Conservation (phyloP, 2,329 filamentous ascomycete species). For the Stagonosporopsis chrysanthemi region DNA sequence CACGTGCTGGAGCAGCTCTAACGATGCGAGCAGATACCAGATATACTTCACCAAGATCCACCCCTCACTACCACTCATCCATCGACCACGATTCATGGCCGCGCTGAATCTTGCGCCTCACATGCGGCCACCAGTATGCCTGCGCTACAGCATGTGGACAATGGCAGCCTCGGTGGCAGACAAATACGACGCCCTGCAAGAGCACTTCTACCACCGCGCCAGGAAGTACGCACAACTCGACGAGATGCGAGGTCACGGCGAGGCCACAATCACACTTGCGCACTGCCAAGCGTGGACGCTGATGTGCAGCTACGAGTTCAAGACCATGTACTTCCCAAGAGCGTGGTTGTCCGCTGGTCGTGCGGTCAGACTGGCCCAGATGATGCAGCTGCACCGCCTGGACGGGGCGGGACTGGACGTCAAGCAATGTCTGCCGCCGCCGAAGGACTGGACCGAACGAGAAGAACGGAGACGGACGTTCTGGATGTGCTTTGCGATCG, state of each 20-base stretch:
- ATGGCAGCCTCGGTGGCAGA: conserved; percentile 85
- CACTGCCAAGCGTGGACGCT: conserved; percentile 87
- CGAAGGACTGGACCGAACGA: conserved; percentile 91
- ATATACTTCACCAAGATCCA: conserved; percentile 93
- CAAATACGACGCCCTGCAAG: conserved; percentile 79
- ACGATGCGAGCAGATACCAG: conserved; percentile 65
- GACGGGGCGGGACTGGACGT: conserved; percentile 86
- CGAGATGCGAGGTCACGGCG: conserved; percentile 90
- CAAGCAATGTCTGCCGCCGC: conserved; percentile 86
- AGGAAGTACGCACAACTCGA: conserved; percentile 90
- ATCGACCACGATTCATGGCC: conserved; percentile 84
- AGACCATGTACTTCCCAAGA: conserved; percentile 94
- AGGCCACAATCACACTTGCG: conserved; percentile 83
- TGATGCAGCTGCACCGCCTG: conserved; percentile 90
- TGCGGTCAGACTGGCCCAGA: conserved; percentile 80
- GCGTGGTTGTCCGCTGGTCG: conserved; percentile 93
- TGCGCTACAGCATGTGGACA: conserved; percentile 97
- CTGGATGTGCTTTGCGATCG: conserved; percentile 91
- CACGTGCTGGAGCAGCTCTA: conserved; percentile 4
- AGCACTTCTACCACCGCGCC: conserved; percentile 87
- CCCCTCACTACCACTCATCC: conserved; percentile 84
- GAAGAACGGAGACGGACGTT: conserved; percentile 93
- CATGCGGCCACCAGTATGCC: conserved; percentile 82
- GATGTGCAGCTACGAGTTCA: conserved; percentile 88
- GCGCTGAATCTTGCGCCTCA: conserved; percentile 89